Base-by-base conservation (phyloP, 1,284 basidiomycete species). In the Malassezia brasiliensis region DNA sequence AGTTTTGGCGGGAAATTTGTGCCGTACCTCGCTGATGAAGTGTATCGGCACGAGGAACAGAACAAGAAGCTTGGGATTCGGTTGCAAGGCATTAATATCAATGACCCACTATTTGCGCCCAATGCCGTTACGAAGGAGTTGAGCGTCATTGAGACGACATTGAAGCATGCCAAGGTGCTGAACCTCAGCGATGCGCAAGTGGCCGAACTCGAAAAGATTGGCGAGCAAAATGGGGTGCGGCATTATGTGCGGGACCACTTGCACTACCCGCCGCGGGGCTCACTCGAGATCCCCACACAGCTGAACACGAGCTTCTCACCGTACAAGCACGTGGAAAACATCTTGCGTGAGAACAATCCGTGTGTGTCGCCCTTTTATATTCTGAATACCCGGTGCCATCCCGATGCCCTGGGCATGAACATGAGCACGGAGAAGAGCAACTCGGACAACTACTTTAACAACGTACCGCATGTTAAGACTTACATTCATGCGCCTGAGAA, bases 1-100 rank as follows among this genome's bases (percentile, higher is more conserved):
- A 89, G 86, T 60, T 98, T 85, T 72, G 91, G 90, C 15, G 93
- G 93, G 17, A 90, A 96, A 78, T 96, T 88, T 78, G 91, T 96
- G 61, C 93, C 93, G 15, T 93, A 89, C 76, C 90, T 94, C 64
- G 70, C 74, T 10, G 45, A 62, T 36, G 40, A 56, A 19, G 68
- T 74, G 51, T 53, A 59, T 31, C 47, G 61, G 37, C 28, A 63
- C 47, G 51, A 52, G 45, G 52, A 49, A 32, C 55, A 62, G 28
- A 64, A 65, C 47, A 51, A 48, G 34, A 20, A 35, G 19, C 50
- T 50, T n/a, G 59, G 60, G 39, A 56, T 71, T 38, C 59, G 67
- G 45, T 61, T 72, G 5, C 58, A 67, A 19, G 72, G 72, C 14
- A 56, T 71, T 22, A 53, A 57, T 46, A 62, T 72, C 44, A 67